These are phyloP conservation scores for Chenopodium formosanum DNA, from an alignment of 148 eudicot genomes.

Conservation along the genomic window DNA sequence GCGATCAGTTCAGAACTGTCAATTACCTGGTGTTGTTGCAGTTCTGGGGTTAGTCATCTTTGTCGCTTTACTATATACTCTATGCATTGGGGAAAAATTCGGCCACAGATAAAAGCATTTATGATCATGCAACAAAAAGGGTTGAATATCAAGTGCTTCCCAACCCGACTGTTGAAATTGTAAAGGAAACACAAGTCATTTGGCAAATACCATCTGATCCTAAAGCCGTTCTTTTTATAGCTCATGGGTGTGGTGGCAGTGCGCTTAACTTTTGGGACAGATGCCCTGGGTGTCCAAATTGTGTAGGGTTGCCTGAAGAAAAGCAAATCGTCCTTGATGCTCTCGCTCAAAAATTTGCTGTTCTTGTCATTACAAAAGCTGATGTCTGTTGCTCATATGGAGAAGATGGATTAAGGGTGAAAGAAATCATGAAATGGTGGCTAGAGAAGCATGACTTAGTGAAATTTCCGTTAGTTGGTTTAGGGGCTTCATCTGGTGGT, in stretches of 20 bases:
- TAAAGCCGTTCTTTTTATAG: constrained; percentile 74
- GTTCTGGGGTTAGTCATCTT: constrained; percentile 36
- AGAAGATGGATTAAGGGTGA: constrained; percentile 49
- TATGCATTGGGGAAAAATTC: constrained; percentile 24
- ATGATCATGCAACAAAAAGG: constrained; percentile 14
- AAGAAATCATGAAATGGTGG: constrained; percentile 57
- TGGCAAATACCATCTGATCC: constrained; percentile 79
- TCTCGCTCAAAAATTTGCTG: constrained; percentile 64
- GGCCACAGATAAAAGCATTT: constrained; percentile 28
- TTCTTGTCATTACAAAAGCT: constrained; percentile 59
- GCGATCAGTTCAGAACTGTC: constrained; percentile 26
- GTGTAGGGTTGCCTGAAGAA: constrained; percentile 92
- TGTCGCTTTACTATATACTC: constrained; percentile 27
- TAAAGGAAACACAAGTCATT: constrained; percentile 58
- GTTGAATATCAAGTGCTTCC: constrained; percentile 34
- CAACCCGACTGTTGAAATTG: constrained; percentile 49
- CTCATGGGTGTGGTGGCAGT: constrained; percentile 81
- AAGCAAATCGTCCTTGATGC: constrained; percentile 69
- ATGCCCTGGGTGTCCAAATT: constrained; percentile 49
- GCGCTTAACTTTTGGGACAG: constrained; percentile 80
- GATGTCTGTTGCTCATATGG: constrained; percentile 70
- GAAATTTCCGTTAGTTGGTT: constrained; percentile 68
- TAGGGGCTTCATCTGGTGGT: constrained; percentile 98
- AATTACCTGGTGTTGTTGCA: constrained; percentile 28
- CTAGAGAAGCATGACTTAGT: constrained; percentile 48